Conservation (phyloP, 2,329 filamentous ascomycete species). For the Claviceps monticola region DNA sequence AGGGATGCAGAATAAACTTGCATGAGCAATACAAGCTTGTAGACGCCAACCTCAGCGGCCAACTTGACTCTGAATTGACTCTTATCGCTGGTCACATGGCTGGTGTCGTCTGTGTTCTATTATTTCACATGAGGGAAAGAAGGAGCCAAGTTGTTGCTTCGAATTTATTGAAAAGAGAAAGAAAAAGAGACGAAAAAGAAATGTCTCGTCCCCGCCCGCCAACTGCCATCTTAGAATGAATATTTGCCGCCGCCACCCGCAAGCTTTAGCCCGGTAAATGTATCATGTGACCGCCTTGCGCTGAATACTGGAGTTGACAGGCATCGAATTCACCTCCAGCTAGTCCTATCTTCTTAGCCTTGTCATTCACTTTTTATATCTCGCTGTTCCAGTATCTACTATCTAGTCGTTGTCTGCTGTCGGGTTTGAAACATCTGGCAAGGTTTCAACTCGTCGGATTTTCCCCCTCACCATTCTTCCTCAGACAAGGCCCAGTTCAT, state of each 20-base stretch:
- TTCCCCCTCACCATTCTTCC: not conserved
- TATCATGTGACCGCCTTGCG: conserved; percentile 4
- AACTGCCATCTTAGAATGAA: conserved; percentile 6
- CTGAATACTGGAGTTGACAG: conserved; percentile 4
- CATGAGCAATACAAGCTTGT: conserved; percentile 4
- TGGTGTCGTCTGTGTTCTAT: conserved; percentile 2
- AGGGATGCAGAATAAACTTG: conserved; percentile 5
- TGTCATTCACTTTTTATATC: not conserved
- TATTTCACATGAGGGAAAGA: not conserved
- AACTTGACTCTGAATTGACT: conserved; percentile 3
- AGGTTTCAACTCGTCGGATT: not conserved
- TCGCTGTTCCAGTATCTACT: not conserved
- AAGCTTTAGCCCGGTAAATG: conserved; percentile 1
- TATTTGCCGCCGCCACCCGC: conserved; percentile 7
- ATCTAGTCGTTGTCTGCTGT: not conserved
- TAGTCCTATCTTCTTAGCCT: not conserved
- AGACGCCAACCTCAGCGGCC: conserved; percentile 1
- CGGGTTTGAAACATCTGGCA: not conserved
- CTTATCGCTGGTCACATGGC: conserved; percentile 6
- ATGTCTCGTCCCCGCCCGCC: conserved; percentile 8
- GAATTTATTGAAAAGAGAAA: conserved; percentile 7
- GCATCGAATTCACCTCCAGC: not conserved
- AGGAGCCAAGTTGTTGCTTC: conserved; percentile 6
- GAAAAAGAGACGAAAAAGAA: conserved; percentile 8
- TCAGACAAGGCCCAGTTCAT: not conserved